Base-by-base conservation (phyloP, 305 asterid species). In the Fraxinus greggii region DNA sequence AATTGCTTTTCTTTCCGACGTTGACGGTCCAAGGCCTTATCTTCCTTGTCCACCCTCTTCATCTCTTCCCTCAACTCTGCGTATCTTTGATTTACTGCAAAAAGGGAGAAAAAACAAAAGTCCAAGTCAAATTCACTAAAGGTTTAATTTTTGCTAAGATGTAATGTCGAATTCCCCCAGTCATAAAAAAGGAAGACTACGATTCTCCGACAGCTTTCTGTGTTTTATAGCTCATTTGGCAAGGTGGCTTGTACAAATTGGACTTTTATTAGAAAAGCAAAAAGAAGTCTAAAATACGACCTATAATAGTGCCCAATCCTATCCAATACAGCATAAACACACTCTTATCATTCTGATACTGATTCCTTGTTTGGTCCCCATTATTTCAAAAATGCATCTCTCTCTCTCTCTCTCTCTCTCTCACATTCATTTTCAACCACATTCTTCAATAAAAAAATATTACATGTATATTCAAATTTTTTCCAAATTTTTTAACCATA, bases 41-140 rank as follows among this genome's bases (percentile, higher is more conserved):
- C 99, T 83, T 88, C 98, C 87, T 89, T 86, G 90, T 94, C 98
- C 1, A 77, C 92, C 81, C 84, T 85, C 88, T 89, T 91, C 95
- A 97, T 78, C 82, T 79, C 84, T 80, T 92, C 89, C 86, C 97
- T 89, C 89, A 89, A 59, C 86, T 88, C 89, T 2, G 89, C 92
- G 8, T 86, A 94, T 81, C 98, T 86, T 80, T 92, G 91, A 35
- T 48, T 81, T 36, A 94, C 98, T 97, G 94, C 88, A 87, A 80
- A 35, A 78, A 24, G 67, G 61, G 40, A 67, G 12, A 35, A 32
- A 45, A 35, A 76, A 38, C 40, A 4, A 17, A 31, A 28, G 23
- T 2, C 72, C 32, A 63, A 24, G 33, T 10, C 32, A 69, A 69
- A 69, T 29, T 69, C 40, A 15, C 23, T 24, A 10, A 23, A 21